phyloP scores from a whole-genome alignment of 2,329 filamentous ascomycete genomes.

The Xylaria sp. region DNA sequence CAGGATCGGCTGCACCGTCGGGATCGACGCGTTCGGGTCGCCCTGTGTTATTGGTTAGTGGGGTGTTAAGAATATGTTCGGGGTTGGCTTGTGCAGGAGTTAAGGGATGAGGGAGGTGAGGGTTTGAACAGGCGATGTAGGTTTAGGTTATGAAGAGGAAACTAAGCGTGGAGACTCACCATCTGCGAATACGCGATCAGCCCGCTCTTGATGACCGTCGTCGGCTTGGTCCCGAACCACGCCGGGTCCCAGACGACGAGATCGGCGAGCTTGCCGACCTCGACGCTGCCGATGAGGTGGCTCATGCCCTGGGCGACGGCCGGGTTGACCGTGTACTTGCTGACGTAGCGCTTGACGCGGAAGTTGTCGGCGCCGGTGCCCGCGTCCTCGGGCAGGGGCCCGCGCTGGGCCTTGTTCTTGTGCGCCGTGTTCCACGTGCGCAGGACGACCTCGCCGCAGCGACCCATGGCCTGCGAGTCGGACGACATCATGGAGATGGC shows the following conservation, averaged over 20 bases:
- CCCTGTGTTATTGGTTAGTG: slow-evolving; percentile 51
- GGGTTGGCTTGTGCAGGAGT: neutral
- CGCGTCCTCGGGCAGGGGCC: slow-evolving; percentile 74
- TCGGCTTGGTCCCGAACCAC: slow-evolving; percentile 87
- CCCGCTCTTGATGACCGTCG: slow-evolving; percentile 81
- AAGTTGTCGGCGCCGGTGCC: slow-evolving; percentile 85
- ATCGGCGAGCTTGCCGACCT: slow-evolving; percentile 89
- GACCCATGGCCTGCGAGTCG: slow-evolving; percentile 95
- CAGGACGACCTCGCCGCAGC: slow-evolving; percentile 89
- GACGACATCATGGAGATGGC: slow-evolving; percentile 98
- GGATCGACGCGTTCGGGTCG: slow-evolving; percentile 81
- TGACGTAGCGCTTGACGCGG: slow-evolving; percentile 87
- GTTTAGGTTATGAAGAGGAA: neutral
- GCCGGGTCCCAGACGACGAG: slow-evolving; percentile 84
- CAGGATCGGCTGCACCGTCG: slow-evolving; percentile 82
- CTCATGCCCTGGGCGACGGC: slow-evolving; percentile 88
- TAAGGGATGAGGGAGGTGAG: neutral
- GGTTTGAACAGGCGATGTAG: neutral
- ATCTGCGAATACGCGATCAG: slow-evolving; percentile 83
- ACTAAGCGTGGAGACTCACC: slow-evolving; percentile 52
- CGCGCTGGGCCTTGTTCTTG: slow-evolving; percentile 91
- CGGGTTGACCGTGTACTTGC: slow-evolving; percentile 96
- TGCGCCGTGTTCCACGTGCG: slow-evolving; percentile 97
- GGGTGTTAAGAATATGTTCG: neutral
- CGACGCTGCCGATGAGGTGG: slow-evolving; percentile 83